Evolutionary conservation across 768 basidiomycete genomes (phyloP).

Genomic region (Tephrocybe sp.): DNA sequence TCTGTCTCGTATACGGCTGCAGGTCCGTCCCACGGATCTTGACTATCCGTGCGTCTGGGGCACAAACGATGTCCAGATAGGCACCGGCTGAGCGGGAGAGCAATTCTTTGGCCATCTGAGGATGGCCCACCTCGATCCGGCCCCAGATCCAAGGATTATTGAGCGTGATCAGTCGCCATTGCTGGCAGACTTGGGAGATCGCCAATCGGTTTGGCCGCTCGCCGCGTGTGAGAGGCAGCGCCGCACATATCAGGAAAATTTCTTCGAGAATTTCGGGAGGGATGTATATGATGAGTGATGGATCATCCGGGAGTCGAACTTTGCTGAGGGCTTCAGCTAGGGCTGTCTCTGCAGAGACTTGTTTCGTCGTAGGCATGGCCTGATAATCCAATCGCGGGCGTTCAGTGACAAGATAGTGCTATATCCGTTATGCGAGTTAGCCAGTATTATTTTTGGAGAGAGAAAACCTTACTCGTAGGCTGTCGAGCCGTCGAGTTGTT

Average conservation of each 20-base stretch:
- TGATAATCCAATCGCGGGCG: neutral
- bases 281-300: slow-evolving; percentile 5
- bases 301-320: slow-evolving; percentile 1
- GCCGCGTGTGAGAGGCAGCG: neutral
- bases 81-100: slow-evolving; percentile 5
- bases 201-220: slow-evolving; percentile 10
- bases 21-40: slow-evolving; percentile 6
- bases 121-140: slow-evolving; percentile 4
- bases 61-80: slow-evolving; percentile 4
- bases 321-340: slow-evolving; percentile 4
- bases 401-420: too few species aligned
- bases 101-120: slow-evolving; percentile 10
- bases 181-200: slow-evolving; percentile 11
- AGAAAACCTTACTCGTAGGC: too few species aligned
- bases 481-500: too few species aligned
- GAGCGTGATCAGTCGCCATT: slow-evolving; percentile 10
- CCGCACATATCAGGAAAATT: slow-evolving; percentile 11
- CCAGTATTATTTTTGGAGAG: too few species aligned
- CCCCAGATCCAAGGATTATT: slow-evolving; percentile 12
- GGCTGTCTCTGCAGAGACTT: neutral
- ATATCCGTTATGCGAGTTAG: too few species aligned
- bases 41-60: slow-evolving; percentile 1
- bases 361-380: neutral
- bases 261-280: slow-evolving; percentile 9
- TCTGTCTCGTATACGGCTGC: slow-evolving; percentile 2